These are phyloP conservation scores for Chaetomidium leptoderma DNA, from an alignment of 495 filamentous ascomycete species.

Conservation along the genomic window DNA sequence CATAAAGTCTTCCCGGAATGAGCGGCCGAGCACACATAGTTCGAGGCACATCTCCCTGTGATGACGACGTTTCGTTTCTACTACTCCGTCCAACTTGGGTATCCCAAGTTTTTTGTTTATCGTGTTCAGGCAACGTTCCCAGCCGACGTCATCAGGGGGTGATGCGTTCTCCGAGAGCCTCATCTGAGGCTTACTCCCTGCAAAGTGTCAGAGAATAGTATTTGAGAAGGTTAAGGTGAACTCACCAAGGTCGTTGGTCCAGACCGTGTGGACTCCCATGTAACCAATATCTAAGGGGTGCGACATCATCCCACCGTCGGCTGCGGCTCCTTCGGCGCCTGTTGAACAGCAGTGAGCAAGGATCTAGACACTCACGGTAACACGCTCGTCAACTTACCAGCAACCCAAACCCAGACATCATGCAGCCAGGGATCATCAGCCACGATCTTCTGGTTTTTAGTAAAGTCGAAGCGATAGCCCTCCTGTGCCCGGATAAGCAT, in stretches of 20 bases:
- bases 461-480: slow-evolving; percentile 75
- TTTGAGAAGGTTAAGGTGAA: slow-evolving; percentile 13
- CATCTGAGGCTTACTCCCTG: slow-evolving; percentile 37
- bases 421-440: slow-evolving; percentile 69
- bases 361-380: neutral
- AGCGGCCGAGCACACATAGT: slow-evolving; percentile 66
- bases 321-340: slow-evolving; percentile 63
- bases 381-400: slow-evolving; percentile 45
- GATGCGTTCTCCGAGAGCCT: slow-evolving; percentile 41
- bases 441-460: slow-evolving; percentile 61
- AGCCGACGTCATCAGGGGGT: slow-evolving; percentile 40
- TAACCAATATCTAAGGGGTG: slow-evolving; percentile 76
- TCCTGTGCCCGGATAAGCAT: slow-evolving; percentile 55
- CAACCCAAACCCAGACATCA: slow-evolving; percentile 73
- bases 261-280: slow-evolving; percentile 74
- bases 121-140: slow-evolving; percentile 47
- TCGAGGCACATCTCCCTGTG: slow-evolving; percentile 75
- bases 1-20: slow-evolving; percentile 52
- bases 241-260: slow-evolving; percentile 70
- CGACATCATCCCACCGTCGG: slow-evolving; percentile 67
- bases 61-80: slow-evolving; percentile 60
- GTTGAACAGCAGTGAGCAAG: slow-evolving; percentile 16
- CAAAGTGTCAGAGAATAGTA: neutral
- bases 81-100: slow-evolving; percentile 39
- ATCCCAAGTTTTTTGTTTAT: slow-evolving; percentile 43